Percentiles rank a stretch among this genome's conserved stretches.
phyloP scores from a whole-genome alignment of 2,329 filamentous ascomycete genomes.

The Coniochaeta ligniaria region DNA sequence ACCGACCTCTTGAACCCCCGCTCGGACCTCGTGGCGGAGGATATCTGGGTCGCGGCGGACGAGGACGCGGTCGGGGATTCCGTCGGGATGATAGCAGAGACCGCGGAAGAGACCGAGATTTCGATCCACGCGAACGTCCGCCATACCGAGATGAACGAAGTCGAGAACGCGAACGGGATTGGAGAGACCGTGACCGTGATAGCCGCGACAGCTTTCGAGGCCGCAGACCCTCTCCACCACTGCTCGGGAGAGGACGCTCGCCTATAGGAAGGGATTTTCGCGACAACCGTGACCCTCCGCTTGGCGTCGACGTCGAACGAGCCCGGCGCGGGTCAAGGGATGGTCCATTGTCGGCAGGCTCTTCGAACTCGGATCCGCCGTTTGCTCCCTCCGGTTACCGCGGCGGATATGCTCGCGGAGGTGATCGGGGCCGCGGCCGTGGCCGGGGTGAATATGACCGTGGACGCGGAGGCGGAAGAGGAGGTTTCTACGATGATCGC shows the following conservation, averaged over 20 bases:
- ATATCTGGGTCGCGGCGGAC: constrained; percentile 52
- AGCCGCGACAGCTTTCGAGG: constrained; percentile 45
- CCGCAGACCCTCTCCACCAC: constrained; percentile 51
- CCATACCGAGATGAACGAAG: constrained; percentile 52
- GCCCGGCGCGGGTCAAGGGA: constrained; percentile 64
- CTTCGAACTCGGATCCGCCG: constrained; percentile 60
- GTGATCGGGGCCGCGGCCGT: constrained; percentile 41
- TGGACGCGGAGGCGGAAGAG: constrained; percentile 35
- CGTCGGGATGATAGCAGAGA: constrained; percentile 55
- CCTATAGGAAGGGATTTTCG: constrained; percentile 59
- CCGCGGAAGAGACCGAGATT: constrained; percentile 55
- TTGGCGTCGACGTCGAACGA: constrained; percentile 60
- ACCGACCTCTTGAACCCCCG: constrained; percentile 61
- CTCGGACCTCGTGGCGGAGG: constrained; percentile 61
- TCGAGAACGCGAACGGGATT: constrained; percentile 48
- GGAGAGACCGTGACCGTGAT: constrained; percentile 45
- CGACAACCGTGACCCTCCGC: constrained; percentile 46
- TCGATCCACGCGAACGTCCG: constrained; percentile 42
- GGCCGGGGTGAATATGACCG: constrained; percentile 49
- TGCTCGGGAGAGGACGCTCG: constrained; percentile 48
- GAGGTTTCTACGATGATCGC: constrained; percentile 53
- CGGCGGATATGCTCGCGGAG: constrained; percentile 48
- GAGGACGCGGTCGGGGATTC: constrained; percentile 46
- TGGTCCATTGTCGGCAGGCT: constrained; percentile 64
- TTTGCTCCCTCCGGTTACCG: constrained; percentile 48